Base-by-base conservation (phyloP, 192 early-diverging fungal species). In the Coemansia sp. region DNA sequence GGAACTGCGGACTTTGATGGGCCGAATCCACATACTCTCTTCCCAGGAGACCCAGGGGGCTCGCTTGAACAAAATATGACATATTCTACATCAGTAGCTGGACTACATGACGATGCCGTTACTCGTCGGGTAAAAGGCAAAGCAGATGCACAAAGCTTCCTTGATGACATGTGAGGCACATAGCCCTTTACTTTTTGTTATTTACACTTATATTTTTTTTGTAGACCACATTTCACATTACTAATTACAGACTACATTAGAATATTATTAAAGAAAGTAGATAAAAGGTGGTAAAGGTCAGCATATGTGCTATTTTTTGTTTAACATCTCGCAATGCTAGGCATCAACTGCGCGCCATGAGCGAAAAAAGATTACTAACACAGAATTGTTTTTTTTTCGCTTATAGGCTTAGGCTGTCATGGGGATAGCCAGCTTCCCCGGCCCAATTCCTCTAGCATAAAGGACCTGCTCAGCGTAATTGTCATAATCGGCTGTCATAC, bases 91-190 rank as follows among this genome's bases (percentile, higher is more conserved):
- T 32, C 60, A 0, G 34, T 64, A 23, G 32, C 59, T 9, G 53
- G 59, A 8, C 50, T 69, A 21, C 54, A 66, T n/a, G 64, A 69
- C 34, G 73, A 76, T 22, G 60, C 28, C n/a, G 59, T 76, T 3
- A 60, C 60, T 1, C 56, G 67, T 14, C 67, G 64, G 1, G 64
- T 68, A 23, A 56, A 64, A 26, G 59, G 58, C 0, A 49, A 53
- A 48, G 54, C 49, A 5, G 60, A 66, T 49, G 38, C 34, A 10
- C n/a, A 61, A 9, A 65, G 50, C 59, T 56, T 68, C 27, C 41
- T 68, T 28, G 67, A 62, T 28, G 26, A 19, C 2, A 31, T 68
- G 48, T 68, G 53, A 38, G 27, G 27, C 49, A n/a, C 14, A 44
- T 44, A 16, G 14, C 9, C 28, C 6, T 28, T 31, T 50, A 21